These are phyloP conservation scores for Coemansia sp. DNA, from an alignment of 192 early-diverging fungal genomes.

Conservation along the genomic window DNA sequence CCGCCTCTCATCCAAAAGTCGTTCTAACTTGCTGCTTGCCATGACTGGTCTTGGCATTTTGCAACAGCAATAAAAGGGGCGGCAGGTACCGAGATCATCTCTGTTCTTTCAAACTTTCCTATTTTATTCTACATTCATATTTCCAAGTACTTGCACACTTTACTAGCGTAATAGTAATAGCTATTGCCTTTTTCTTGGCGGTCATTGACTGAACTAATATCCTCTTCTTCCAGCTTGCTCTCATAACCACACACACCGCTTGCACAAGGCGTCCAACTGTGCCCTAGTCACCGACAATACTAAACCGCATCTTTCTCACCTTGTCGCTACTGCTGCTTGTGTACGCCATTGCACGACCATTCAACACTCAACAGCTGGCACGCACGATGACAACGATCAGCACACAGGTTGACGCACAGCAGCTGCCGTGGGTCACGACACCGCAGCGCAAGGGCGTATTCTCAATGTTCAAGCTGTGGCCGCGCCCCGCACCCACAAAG, in stretches of 20 bases:
- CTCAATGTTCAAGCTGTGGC: conserved; percentile 27
- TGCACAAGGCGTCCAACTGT: neutral
- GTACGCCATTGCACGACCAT: neutral
- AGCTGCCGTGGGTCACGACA: conserved; percentile 17
- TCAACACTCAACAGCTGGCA: neutral
- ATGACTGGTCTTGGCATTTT: no score
- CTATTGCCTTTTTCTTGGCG: no score
- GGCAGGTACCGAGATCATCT: neutral
- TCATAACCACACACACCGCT: neutral
- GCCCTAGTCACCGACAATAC: neutral
- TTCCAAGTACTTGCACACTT: no score
- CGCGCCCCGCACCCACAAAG: conserved; percentile 15
- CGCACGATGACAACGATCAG: neutral
- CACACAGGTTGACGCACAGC: neutral
- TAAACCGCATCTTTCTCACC: neutral
- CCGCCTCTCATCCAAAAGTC: no score
- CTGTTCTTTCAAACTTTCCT: neutral
- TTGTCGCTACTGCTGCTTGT: conserved; percentile 8
- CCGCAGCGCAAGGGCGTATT: neutral
- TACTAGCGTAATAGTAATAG: no score
- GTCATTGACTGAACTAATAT: no score
- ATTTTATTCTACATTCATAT: no score
- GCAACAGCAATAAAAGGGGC: no score
- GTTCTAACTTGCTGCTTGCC: no score
- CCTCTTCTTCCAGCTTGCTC: neutral